A percentile compares a stretch with the other conserved stretches of the same genome.
Evolutionary conservation across 2,329 filamentous ascomycete genomes (phyloP).

Genomic region (Lachnum nothofagi): DNA sequence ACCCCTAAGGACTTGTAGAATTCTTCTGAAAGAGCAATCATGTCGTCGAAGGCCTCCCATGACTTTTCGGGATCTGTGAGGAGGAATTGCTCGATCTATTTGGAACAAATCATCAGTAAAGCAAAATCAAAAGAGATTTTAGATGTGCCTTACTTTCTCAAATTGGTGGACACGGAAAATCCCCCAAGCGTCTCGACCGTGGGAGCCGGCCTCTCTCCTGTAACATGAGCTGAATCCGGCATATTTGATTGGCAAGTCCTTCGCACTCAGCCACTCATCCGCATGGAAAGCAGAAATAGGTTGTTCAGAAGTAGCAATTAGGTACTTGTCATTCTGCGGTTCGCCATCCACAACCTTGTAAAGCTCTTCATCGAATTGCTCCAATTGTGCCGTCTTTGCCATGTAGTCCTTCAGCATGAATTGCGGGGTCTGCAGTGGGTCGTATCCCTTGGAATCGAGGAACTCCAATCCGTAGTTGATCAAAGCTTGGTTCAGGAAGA

Average conservation of each 20-base stretch:
- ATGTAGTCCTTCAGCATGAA: constrained; percentile 96
- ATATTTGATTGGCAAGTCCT: constrained; percentile 84
- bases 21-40: constrained; percentile 86
- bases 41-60: constrained; percentile 88
- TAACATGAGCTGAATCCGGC: constrained; percentile 94
- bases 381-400: constrained; percentile 96
- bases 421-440: constrained; percentile 77
- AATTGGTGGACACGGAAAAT: constrained; percentile 98
- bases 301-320: constrained; percentile 81
- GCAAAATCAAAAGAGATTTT: constrained; percentile 13
- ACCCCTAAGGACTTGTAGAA: constrained; percentile 89
- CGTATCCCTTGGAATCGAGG: constrained; percentile 74
- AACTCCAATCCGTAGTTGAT: constrained; percentile 95
- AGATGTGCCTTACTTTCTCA: constrained; percentile 60
- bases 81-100: constrained; percentile 69
- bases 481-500: constrained; percentile 86
- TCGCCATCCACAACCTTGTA: constrained; percentile 94
- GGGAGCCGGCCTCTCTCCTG: constrained; percentile 87
- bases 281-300: constrained; percentile 89
- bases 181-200: constrained; percentile 92
- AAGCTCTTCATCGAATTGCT: constrained; percentile 94
- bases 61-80: constrained; percentile 82
- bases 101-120: constrained; percentile 30
- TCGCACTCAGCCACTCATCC: constrained; percentile 83
- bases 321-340: constrained; percentile 78